Evolutionary conservation across 768 basidiomycete species (phyloP), one percentile per base, ranked within the genome.

Genomic region (Crepidotus variabilis): DNA sequence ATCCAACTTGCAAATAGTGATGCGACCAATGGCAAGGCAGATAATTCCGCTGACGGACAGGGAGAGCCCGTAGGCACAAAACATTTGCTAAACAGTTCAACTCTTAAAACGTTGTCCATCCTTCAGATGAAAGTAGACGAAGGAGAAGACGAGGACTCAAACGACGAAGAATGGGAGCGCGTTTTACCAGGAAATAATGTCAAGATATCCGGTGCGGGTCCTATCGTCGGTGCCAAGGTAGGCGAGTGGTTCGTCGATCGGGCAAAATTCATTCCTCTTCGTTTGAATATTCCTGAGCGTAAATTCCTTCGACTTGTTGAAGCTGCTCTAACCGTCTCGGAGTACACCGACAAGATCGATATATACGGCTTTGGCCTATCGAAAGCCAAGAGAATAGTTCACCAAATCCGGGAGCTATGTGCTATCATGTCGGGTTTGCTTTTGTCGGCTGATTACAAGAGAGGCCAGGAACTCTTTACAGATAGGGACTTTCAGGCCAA

Each of bases 301-400:
- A 94, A 94, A 69, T 90, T 78, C 68, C 86, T 94, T 55, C 88
- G 92, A 23, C 80, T 94, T 4, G 78, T 94, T 49, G 92, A 94
- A 57, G 92, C 91, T 8, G 92, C 92, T 2, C 80, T 94, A 39
- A 82, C 82, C 50, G 90, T 92, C 35, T 90, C 88, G 14, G 92
- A 94, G 67, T 93, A 93, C 67, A 94, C 92, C 45, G 92, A 94
- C 76, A 92, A 91, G 67, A 90, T 93, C 32, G 92, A 94, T 72
- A 90, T 87, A 50, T 71, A 92, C 39, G 83, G 87, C 1, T 92
- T 85, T 57, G 84, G 87, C 5, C 72, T 88, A 32, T 88, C 87
- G 24, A 94, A 92, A 67, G 82, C 90, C n/a, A 92, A 91, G 67
- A 83, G 92, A 7, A 91, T 93, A 46, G 92, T 94, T 2, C 80